Percentiles rank a stretch among this genome's conserved stretches.
phyloP scores from a whole-genome alignment of 345 rosid species.

The Rhodamnia argentea region DNA sequence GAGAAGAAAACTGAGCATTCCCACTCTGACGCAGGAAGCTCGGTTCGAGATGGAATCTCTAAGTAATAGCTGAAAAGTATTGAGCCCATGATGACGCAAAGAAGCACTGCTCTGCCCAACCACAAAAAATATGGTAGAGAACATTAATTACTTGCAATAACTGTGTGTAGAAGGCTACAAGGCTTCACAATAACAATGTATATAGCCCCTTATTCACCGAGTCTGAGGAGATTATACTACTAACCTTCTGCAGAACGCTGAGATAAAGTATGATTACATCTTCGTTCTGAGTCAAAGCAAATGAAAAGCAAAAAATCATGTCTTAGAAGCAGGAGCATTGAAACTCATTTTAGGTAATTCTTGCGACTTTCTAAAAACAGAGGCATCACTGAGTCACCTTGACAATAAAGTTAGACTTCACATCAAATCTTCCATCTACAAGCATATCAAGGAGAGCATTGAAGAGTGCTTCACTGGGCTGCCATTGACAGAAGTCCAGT shows the following conservation, averaged over 20 bases:
- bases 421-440: conserved; percentile 87
- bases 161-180: conserved; percentile 10
- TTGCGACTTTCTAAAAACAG: not conserved
- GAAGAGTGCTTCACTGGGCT: conserved; percentile 70
- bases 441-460: conserved; percentile 94
- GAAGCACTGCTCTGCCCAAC: conserved; percentile 99
- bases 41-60: conserved; percentile 86
- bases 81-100: conserved; percentile 74
- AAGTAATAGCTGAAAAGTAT: conserved; percentile 68
- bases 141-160: not conserved
- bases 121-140: conserved; percentile 24
- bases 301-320: conserved; percentile 1
- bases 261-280: conserved; percentile 87
- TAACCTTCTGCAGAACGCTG: conserved; percentile 88
- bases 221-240: conserved; percentile 6
- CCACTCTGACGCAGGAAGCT: conserved; percentile 85
- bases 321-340: not conserved
- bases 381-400: conserved; percentile 33
- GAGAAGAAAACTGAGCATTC: conserved; percentile 90
- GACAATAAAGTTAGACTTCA: conserved; percentile 47
- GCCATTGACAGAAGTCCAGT: conserved; percentile 73
- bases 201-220: not conserved
- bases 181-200: not conserved
- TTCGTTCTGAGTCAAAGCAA: conserved; percentile 62
- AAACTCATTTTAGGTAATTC: conserved; percentile 6